Conservation (phyloP, 2,329 filamentous ascomycete genomes). For the Neofusicoccum sp. region DNA sequence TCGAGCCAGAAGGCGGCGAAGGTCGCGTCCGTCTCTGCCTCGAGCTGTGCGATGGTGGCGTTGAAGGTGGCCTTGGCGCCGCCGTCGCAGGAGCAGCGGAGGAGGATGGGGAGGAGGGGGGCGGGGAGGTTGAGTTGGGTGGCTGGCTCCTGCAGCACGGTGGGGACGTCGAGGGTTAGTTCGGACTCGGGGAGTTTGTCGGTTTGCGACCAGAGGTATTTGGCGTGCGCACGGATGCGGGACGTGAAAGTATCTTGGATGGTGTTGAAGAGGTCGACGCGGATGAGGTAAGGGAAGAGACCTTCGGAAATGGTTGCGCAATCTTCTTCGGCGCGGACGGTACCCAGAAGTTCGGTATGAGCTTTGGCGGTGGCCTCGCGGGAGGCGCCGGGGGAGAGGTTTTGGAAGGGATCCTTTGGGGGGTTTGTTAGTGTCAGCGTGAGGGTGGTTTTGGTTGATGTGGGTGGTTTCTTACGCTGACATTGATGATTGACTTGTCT, state of each 20-base stretch:
- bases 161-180: not conserved
- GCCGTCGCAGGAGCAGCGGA: constrained; percentile 9
- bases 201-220: not conserved
- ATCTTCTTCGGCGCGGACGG: not conserved
- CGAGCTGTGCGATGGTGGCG: constrained; percentile 25
- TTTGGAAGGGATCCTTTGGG: constrained; percentile 11
- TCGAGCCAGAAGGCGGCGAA: constrained; percentile 36
- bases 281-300: constrained; percentile 13
- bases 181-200: not conserved
- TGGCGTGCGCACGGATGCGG: not conserved
- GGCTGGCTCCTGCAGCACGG: not conserved
- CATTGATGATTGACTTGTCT: not conserved
- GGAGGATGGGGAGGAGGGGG: constrained; percentile 12
- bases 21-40: constrained; percentile 29
- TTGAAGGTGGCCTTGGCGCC: constrained; percentile 3
- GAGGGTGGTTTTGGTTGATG: no score
- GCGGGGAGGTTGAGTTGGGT: not conserved
- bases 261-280: not conserved
- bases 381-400: constrained; percentile 9
- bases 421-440: not conserved
- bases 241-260: not conserved
- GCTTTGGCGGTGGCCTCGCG: constrained; percentile 1
- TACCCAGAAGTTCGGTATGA: not conserved
- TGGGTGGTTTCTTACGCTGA: constrained; percentile 1
- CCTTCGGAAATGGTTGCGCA: constrained; percentile 1